Percentiles rank a stretch among this genome's conserved stretches.
phyloP scores from a whole-genome alignment of 164 flowering plant species.

The Echeveria elegans region DNA sequence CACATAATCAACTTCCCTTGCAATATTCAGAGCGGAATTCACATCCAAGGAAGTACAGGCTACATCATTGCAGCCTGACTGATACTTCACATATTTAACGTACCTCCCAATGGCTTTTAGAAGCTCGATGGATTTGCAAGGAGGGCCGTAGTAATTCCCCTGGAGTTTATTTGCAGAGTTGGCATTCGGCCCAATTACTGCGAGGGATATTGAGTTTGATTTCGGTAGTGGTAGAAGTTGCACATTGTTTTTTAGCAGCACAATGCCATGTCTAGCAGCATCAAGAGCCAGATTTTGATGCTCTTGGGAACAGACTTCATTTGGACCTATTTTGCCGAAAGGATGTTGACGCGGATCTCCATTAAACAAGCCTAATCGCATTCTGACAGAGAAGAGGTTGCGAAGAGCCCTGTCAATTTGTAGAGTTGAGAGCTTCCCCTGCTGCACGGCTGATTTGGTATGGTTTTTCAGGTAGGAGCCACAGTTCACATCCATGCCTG shows the following conservation, averaged over 20 bases:
- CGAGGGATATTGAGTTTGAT: slow-evolving; percentile 27
- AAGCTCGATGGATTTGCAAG: slow-evolving; percentile 42
- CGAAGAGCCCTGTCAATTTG: slow-evolving; percentile 65
- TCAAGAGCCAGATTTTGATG: slow-evolving; percentile 59
- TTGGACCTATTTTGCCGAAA: slow-evolving; percentile 32
- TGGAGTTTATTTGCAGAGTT: slow-evolving; percentile 32
- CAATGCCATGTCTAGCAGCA: slow-evolving; percentile 58
- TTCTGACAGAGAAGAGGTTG: slow-evolving; percentile 65
- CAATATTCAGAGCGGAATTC: slow-evolving; percentile 40
- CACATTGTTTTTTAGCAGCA: slow-evolving; percentile 49
- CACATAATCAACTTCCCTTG: slow-evolving; percentile 47
- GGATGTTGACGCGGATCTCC: slow-evolving; percentile 44
- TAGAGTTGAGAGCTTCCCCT: slow-evolving; percentile 32
- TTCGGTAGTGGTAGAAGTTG: slow-evolving; percentile 53
- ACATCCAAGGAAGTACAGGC: slow-evolving; percentile 37
- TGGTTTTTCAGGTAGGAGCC: slow-evolving; percentile 46
- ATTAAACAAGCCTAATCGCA: slow-evolving; percentile 74
- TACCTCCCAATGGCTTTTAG: slow-evolving; percentile 41
- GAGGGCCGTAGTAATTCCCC: slow-evolving; percentile 64
- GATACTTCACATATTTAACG: slow-evolving; percentile 21
- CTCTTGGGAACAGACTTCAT: slow-evolving; percentile 35
- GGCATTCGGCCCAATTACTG: slow-evolving; percentile 77
- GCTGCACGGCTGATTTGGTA: slow-evolving; percentile 54
- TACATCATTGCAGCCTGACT: slow-evolving; percentile 43
- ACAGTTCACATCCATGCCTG: slow-evolving; percentile 91